These are phyloP conservation scores for Xylaria cubensis DNA, from an alignment of 495 filamentous ascomycete genomes.

Conservation along the genomic window DNA sequence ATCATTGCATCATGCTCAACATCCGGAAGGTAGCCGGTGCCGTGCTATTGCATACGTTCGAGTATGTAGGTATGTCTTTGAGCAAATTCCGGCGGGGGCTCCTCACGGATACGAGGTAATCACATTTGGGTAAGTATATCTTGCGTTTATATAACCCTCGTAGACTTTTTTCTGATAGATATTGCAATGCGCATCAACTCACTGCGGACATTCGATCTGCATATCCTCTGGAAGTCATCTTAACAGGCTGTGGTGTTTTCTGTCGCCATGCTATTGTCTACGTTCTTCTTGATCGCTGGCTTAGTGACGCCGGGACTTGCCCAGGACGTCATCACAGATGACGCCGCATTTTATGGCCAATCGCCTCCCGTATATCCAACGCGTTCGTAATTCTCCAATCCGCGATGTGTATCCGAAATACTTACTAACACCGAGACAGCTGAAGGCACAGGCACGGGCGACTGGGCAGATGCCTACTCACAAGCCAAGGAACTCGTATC, in stretches of 20 bases:
- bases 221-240: background rate
- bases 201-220: background rate
- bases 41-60: background rate
- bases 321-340: conserved; percentile 47
- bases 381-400: conserved; percentile 41
- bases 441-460: conserved; percentile 44
- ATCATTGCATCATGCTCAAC: conserved; percentile 5
- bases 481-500: conserved; percentile 62
- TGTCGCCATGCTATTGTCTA: conserved; percentile 32
- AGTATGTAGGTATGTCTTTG: background rate
- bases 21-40: background rate
- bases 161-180: background rate
- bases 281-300: conserved; percentile 39
- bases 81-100: background rate
- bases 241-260: conserved; percentile 7
- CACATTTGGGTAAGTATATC: background rate
- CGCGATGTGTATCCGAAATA: conserved; percentile 34
- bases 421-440: conserved; percentile 72
- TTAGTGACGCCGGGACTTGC: conserved; percentile 42
- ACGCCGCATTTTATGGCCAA: conserved; percentile 61
- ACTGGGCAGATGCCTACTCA: conserved; percentile 56
- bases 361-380: conserved; percentile 65
- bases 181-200: background rate
- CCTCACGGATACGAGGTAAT: conserved; percentile 4
- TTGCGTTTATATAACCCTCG: background rate